Base-by-base conservation (phyloP, 129 eudicot species). In the Artemisia argyi region DNA sequence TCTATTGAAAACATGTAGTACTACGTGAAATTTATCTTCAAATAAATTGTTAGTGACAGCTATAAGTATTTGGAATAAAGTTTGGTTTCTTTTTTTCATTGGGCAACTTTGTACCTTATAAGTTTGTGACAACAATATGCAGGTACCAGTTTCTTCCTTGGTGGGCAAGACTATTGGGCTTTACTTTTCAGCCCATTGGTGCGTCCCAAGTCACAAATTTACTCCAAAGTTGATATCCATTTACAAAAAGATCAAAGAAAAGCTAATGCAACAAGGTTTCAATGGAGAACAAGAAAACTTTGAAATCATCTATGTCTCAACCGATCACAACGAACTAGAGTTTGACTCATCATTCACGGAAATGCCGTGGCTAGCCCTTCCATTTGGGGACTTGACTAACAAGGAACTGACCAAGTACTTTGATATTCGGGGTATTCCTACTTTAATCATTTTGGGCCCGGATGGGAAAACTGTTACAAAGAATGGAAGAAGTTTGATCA, bases 361-460 rank as follows among this genome's bases (percentile, higher is more conserved):
- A 16, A 82, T 91, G 97, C 97, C 96, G 3, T 91, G 97, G 97
- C 81, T 88, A 44, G 96, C 96, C 14, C 69, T 91, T 30, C 91
- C 97, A 15, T 88, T 80, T 26, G 79, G 81, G 11, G 96, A 91
- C 57, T 56, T 80, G 16, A 74, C 80, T 14, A 79, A 46, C 19
- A 88, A 86, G 76, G n/a, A 24, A 56, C 86, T 91, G 0, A 78
- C 87, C 61, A 91, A 88, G 60, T 75, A 86, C 74, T 91, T 91
- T 58, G 93, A 91, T 76, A 78, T 91, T 14, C 79, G 76, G 7
- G 87, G 82, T 42, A 91, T 91, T 20, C 97, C 97, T 0, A 82
- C 80, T 74, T 69, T 91, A 74, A 77, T 88, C 28, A 86, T 91
- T 50, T n/a, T 91, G 61, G 93, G 97, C 1, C 96, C 97, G 2